These are phyloP conservation scores for Clohesyomyces aquaticus DNA, from an alignment of 495 filamentous ascomycete species.

Conservation along the genomic window DNA sequence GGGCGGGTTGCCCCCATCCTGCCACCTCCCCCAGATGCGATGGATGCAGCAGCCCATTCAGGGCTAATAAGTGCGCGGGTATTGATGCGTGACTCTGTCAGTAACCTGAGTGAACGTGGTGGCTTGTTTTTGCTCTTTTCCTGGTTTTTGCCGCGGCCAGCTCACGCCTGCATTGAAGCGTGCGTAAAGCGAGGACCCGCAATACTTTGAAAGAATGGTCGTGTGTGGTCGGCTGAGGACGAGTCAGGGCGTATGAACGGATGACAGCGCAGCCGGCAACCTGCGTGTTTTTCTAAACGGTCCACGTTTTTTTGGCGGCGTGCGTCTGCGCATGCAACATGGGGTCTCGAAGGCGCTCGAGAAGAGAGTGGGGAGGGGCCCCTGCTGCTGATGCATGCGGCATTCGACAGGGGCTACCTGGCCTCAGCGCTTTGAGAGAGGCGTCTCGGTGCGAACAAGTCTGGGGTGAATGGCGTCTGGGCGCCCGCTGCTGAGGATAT, in stretches of 20 bases:
- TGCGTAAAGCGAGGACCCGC: slow-evolving; percentile 22
- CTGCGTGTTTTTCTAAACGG: slow-evolving; percentile 36
- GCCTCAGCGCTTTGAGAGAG: slow-evolving; percentile 12
- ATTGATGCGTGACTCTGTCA: neutral
- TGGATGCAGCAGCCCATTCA: slow-evolving; percentile 7
- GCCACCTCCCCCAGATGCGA: slow-evolving; percentile 14
- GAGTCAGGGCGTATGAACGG: slow-evolving; percentile 39
- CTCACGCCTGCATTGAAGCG: slow-evolving; percentile 37
- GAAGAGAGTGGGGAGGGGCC: slow-evolving; percentile 23
- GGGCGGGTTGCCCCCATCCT: slow-evolving; percentile 16
- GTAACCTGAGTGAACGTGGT: neutral
- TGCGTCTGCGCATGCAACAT: slow-evolving; percentile 30
- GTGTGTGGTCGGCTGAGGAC: slow-evolving; percentile 23
- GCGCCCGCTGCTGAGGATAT: slow-evolving; percentile 11
- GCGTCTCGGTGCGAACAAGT: slow-evolving; percentile 27
- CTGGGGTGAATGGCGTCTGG: slow-evolving; percentile 38
- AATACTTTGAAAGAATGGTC: slow-evolving; percentile 24
- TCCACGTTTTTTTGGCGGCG: slow-evolving; percentile 37
- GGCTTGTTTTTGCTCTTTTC: slow-evolving; percentile 8
- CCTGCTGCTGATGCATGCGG: slow-evolving; percentile 36
- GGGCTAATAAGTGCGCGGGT: slow-evolving; percentile 11
- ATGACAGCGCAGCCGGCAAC: slow-evolving; percentile 39
- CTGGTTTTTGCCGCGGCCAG: slow-evolving; percentile 19
- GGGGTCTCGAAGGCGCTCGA: slow-evolving; percentile 15
- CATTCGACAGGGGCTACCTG: slow-evolving; percentile 16